Percentiles rank a stretch among this genome's conserved stretches.
These are phyloP conservation scores for Colletotrichum camelliae DNA, from an alignment of 2,329 filamentous ascomycete species.

Conservation along the genomic window DNA sequence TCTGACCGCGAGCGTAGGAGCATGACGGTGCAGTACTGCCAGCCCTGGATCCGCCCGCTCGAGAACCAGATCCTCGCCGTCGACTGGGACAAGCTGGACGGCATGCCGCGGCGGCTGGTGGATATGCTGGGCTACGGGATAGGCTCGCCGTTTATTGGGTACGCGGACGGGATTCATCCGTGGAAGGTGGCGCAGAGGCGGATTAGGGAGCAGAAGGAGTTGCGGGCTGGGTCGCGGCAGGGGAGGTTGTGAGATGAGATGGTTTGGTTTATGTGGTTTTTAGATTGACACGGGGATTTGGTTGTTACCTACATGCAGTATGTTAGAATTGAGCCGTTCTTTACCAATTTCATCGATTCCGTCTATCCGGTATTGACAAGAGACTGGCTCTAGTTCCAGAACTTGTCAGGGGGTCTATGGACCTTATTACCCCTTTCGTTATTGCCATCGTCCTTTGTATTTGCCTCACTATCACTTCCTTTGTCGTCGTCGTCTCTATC, in stretches of 20 bases:
- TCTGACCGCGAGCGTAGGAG: slow-evolving; percentile 33
- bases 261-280: fast-evolving
- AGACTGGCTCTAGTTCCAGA: not conserved
- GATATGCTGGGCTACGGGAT: slow-evolving; percentile 30
- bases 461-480: no score
- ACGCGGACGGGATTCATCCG: slow-evolving; percentile 27
- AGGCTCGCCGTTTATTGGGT: slow-evolving; percentile 27
- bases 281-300: not conserved
- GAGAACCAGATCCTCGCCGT: slow-evolving; percentile 42
- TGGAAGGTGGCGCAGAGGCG: slow-evolving; percentile 18
- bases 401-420: not conserved
- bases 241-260: not conserved
- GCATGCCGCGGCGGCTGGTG: slow-evolving; percentile 26
- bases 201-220: slow-evolving; percentile 19
- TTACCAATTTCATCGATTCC: not conserved
- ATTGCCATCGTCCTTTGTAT: no score
- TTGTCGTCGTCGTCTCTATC: not conserved
- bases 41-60: slow-evolving; percentile 42
- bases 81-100: slow-evolving; percentile 28
- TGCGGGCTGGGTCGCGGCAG: not conserved
- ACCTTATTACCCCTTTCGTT: not conserved
- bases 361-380: not conserved
- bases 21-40: slow-evolving; percentile 45
- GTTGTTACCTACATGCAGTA: not conserved
- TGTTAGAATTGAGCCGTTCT: no score